Conservation (phyloP, 495 filamentous ascomycete genomes). For the Tuber calosporum region DNA sequence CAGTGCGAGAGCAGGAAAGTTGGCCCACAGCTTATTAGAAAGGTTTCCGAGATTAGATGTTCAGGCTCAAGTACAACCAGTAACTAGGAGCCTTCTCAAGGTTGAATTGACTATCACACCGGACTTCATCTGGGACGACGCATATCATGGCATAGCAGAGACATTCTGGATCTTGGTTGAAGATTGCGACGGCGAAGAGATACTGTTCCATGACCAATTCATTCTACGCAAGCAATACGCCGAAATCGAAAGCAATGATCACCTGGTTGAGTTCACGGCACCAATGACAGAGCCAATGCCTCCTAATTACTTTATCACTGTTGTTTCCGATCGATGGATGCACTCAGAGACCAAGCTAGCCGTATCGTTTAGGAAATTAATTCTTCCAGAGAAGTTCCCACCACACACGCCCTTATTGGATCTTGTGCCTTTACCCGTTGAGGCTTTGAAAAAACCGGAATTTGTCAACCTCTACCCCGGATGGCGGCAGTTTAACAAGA, state of each 20-base stretch:
- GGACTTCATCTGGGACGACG: constrained; percentile 93
- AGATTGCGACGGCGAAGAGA: constrained; percentile 94
- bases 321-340: constrained; percentile 96
- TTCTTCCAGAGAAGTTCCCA: constrained; percentile 91
- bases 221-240: constrained; percentile 82
- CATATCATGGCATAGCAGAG: constrained; percentile 77
- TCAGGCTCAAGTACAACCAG: constrained; percentile 84
- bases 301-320: constrained; percentile 93
- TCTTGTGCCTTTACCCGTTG: constrained; percentile 79
- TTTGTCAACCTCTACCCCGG: constrained; percentile 73
- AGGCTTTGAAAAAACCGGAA: constrained; percentile 78
- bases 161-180: constrained; percentile 96
- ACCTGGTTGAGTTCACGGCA: constrained; percentile 95
- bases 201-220: constrained; percentile 93
- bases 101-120: constrained; percentile 89
- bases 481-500: constrained; percentile 89
- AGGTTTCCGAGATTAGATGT: constrained; percentile 92
- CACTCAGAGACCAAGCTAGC: constrained; percentile 90
- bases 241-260: constrained; percentile 73
- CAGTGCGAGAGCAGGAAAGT: constrained; percentile 70
- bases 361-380: constrained; percentile 87
- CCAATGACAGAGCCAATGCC: constrained; percentile 96
- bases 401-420: constrained; percentile 85
- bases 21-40: constrained; percentile 74
- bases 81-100: constrained; percentile 92